Conservation (phyloP, 495 filamentous ascomycete species). For the Xylaria venustula region DNA sequence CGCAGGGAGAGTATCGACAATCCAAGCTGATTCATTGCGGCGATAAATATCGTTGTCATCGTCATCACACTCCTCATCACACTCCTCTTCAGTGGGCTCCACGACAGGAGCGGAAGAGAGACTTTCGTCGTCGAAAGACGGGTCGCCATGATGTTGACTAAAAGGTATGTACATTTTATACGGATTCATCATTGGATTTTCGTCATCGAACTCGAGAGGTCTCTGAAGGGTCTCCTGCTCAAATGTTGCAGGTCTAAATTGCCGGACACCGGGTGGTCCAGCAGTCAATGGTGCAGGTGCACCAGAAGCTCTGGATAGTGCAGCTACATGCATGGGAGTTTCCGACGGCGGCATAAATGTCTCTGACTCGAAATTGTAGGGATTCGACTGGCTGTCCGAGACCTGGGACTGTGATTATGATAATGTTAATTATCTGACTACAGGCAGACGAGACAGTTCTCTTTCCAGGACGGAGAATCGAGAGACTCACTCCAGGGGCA, state of each 20-base stretch:
- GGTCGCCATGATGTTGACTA: not conserved
- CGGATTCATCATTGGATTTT: conserved; percentile 6
- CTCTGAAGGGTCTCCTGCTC: conserved; percentile 22
- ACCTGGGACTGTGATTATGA: conserved; percentile 5
- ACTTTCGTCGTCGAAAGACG: not conserved
- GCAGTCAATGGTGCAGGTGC: conserved; percentile 46
- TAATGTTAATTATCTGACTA: conserved; percentile 1
- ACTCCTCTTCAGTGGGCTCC: not conserved
- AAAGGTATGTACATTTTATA: not conserved
- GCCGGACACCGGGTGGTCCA: conserved; percentile 47
- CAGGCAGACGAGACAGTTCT: conserved; percentile 1
- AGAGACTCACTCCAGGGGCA: not conserved
- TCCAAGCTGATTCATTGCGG: not conserved
- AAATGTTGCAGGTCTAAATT: conserved; percentile 31
- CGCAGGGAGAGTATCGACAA: conserved; percentile 20
- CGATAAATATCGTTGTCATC: not conserved
- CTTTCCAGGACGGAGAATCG: not conserved
- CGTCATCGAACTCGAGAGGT: conserved; percentile 23
- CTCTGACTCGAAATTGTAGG: not conserved
- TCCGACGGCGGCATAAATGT: conserved; percentile 4
- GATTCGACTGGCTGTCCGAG: not conserved
- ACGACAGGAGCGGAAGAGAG: not conserved
- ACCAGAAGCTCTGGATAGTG: conserved; percentile 30
- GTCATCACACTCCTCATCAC: not conserved
- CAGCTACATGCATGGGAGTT: conserved; percentile 19